Base-by-base conservation (phyloP, 352 stramenopile species). In the Thalassiosira oceanica region DNA sequence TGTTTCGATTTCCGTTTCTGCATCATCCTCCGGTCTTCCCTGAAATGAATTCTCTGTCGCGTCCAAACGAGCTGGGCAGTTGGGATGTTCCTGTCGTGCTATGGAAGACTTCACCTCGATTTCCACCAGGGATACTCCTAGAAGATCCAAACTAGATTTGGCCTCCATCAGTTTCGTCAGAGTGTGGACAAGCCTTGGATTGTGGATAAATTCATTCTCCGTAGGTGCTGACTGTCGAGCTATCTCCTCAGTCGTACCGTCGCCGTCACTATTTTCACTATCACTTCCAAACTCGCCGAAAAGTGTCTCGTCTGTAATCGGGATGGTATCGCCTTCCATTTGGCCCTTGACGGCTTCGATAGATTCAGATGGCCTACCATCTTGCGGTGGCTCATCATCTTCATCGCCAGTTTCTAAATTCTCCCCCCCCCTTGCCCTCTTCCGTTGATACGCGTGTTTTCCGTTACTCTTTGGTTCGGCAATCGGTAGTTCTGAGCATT, bases 61-160 rank as follows among this genome's bases (percentile, higher is more conserved):
- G 5, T 5, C 7, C 6, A 20, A 5, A 20, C 4, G 13, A 16
- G 7, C 37, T 5, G 37, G 7, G 15, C 13, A 4, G 5, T 13
- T 21, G 5, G 37, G 7, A 18, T 5, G 7, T n/a, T n/a, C n/a
- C n/a, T n/a, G n/a, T n/a, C n/a, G n/a, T 23, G 44, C 31, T 15
- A 41, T 23, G 16, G 52, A 44, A 7, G 43, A 23, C 33, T 23
- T 45, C 21, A 65, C 44, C 35, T 83, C 50, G 0, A 78, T 52
- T 26, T 74, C 54, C 1, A 85, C 72, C 11, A 87, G 44, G 26
- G 60, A 71, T 31, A 87, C 64, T 2, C 75, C 76, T 13, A 85
- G 36, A 16, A 45, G 16, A 37, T 85, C 53, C 41, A 85, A 60
- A 48, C 21, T 54, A 16, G 68, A 20, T 29, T 71, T 62, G 2